Conservation (phyloP, 2,329 filamentous ascomycete species). For the Beauveria medogensis region DNA sequence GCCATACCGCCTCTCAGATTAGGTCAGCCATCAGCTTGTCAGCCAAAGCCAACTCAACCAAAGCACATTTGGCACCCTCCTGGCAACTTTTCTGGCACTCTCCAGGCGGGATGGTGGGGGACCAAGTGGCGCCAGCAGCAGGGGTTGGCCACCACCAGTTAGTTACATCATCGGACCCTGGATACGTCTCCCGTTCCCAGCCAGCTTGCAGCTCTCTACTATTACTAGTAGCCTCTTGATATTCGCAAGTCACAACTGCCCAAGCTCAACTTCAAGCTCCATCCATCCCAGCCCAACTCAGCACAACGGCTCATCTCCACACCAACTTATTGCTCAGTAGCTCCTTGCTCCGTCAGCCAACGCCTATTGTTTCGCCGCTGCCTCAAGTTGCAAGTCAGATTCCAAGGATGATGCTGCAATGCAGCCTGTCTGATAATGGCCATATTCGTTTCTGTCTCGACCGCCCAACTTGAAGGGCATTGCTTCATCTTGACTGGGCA, state of each 20-base stretch:
- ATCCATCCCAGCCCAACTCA: slow-evolving; percentile 1
- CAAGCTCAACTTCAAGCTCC: not conserved
- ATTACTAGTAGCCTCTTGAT: not conserved
- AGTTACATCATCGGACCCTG: slow-evolving; percentile 7
- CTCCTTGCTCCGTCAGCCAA: not conserved
- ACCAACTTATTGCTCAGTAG: not conserved
- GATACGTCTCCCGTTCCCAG: not conserved
- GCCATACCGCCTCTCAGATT: not conserved
- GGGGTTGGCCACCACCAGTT: not conserved
- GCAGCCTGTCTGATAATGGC: not conserved
- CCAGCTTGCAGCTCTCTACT: not conserved
- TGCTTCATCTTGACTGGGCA: not conserved
- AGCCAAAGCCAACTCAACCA: not conserved
- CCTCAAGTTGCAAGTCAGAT: not conserved
- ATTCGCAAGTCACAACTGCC: not conserved
- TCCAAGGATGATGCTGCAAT: not conserved
- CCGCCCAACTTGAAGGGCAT: not conserved
- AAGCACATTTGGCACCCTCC: not conserved
- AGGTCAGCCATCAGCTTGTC: not conserved
- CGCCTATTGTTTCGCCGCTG: not conserved
- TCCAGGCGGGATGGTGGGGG: not conserved
- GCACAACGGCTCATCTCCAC: not conserved
- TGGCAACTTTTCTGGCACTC: not conserved
- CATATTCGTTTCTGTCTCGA: not conserved
- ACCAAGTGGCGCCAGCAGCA: not conserved